Evolutionary conservation across 2,329 filamentous ascomycete species (phyloP).

Genomic region (Trichoderma cornu-damae): DNA sequence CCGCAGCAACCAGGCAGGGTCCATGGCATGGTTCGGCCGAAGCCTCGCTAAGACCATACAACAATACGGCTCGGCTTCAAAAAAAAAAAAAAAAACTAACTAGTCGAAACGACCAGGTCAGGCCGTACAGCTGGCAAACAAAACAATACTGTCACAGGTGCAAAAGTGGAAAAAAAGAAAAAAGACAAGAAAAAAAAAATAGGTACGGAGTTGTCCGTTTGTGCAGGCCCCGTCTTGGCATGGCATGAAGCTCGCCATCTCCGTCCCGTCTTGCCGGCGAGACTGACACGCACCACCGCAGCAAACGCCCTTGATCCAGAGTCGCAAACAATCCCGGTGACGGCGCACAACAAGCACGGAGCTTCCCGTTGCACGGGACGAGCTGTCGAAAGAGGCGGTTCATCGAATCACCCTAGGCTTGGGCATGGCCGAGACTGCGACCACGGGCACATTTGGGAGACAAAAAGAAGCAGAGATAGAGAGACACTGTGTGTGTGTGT

Average conservation of each 20-base stretch:
- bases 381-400: not conserved
- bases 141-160: not conserved
- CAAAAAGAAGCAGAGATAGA: not conserved
- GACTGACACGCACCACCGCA: constrained; percentile 1
- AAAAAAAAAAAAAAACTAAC: too few species aligned
- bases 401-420: not conserved
- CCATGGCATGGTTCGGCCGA: constrained; percentile 15
- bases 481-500: not conserved
- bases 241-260: constrained; percentile 4
- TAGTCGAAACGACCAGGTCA: not conserved
- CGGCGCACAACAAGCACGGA: not conserved
- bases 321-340: not conserved
- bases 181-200: not conserved
- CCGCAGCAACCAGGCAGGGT: not conserved
- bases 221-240: constrained; percentile 2
- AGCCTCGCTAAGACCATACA: constrained; percentile 7
- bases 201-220: constrained; percentile 8
- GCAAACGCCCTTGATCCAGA: not conserved
- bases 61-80: not conserved
- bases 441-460: not conserved
- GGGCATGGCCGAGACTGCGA: too few species aligned
- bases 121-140: not conserved
- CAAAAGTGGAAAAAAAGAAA: not conserved
- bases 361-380: not conserved
- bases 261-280: not conserved